A percentile compares a stretch with the other conserved stretches of the same genome.
Evolutionary conservation across 1,284 basidiomycete genomes (phyloP).

Genomic region (Austroboletus olivaceoglutinosus): DNA sequence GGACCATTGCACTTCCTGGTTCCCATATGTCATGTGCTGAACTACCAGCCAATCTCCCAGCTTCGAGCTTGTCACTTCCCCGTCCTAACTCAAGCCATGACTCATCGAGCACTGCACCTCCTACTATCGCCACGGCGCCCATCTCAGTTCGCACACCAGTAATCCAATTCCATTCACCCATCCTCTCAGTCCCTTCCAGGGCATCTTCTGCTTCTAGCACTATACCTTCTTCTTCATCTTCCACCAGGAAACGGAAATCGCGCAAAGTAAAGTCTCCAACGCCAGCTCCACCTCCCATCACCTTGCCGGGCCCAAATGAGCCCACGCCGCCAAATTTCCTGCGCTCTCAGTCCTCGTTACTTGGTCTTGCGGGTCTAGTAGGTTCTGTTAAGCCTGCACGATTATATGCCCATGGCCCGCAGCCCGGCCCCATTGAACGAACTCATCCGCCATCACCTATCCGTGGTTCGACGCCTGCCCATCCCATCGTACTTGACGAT

Average conservation of each 20-base stretch:
- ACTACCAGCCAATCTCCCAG: constrained; percentile 73
- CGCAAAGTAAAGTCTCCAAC: constrained; percentile 31
- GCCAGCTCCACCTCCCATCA: constrained; percentile 45
- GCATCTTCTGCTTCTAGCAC: constrained; percentile 13
- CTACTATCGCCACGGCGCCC: background rate
- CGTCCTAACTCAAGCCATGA: constrained; percentile 11
- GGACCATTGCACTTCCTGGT: constrained; percentile 94
- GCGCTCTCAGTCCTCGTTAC: constrained; percentile 65
- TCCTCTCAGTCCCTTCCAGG: constrained; percentile 11
- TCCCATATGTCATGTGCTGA: constrained; percentile 78
- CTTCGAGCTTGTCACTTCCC: constrained; percentile 37
- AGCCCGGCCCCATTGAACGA: constrained; percentile 31
- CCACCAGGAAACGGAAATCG: constrained; percentile 20
- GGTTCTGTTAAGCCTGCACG: constrained; percentile 59
- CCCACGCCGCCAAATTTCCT: constrained; percentile 67
- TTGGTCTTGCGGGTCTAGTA: constrained; percentile 68
- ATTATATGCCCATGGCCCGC: constrained; percentile 30
- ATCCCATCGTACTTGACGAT: constrained; percentile 72
- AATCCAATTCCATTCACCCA: constrained; percentile 13
- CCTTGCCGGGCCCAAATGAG: constrained; percentile 60
- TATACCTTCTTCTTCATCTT: background rate
- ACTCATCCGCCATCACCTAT: constrained; percentile 9
- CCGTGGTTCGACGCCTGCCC: constrained; percentile 52
- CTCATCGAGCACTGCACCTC: background rate
- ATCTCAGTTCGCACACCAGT: constrained; percentile 2